Evolutionary conservation across 495 filamentous ascomycete species (phyloP).

Genomic region (Trichoderma erinaceum): DNA sequence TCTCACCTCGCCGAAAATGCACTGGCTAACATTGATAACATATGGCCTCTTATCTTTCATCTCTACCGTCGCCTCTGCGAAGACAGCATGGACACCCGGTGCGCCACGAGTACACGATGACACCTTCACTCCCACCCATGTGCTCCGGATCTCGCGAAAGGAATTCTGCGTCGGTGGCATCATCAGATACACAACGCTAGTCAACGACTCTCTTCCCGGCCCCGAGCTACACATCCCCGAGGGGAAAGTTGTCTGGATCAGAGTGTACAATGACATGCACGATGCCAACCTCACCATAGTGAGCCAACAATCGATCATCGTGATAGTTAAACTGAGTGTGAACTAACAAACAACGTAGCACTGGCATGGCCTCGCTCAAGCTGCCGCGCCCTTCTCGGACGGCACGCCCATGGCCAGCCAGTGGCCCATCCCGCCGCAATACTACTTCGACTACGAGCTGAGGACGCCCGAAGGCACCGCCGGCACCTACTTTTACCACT

Average conservation of each 20-base stretch:
- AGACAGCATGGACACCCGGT: background rate
- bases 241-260: constrained; percentile 48
- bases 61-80: background rate
- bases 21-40: background rate
- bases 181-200: constrained; percentile 36
- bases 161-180: constrained; percentile 40
- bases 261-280: constrained; percentile 54
- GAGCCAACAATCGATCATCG: constrained; percentile 19
- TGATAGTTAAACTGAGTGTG: too few relatives aligned
- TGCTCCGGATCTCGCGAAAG: constrained; percentile 39
- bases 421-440: constrained; percentile 53
- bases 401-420: constrained; percentile 47
- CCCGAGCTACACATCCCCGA: constrained; percentile 43
- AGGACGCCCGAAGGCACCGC: constrained; percentile 41
- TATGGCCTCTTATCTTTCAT: background rate
- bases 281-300: constrained; percentile 52
- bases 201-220: constrained; percentile 51
- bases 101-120: constrained; percentile 27
- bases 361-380: constrained; percentile 54
- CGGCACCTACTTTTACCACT: constrained; percentile 57
- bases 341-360: too few relatives aligned
- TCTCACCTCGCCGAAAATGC: too few relatives aligned
- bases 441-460: constrained; percentile 60
- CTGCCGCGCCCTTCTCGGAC: constrained; percentile 50
- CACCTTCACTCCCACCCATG: constrained; percentile 44